Base-by-base conservation (phyloP, 192 early-diverging fungal species). In the Chytriomyces hyalinus region DNA sequence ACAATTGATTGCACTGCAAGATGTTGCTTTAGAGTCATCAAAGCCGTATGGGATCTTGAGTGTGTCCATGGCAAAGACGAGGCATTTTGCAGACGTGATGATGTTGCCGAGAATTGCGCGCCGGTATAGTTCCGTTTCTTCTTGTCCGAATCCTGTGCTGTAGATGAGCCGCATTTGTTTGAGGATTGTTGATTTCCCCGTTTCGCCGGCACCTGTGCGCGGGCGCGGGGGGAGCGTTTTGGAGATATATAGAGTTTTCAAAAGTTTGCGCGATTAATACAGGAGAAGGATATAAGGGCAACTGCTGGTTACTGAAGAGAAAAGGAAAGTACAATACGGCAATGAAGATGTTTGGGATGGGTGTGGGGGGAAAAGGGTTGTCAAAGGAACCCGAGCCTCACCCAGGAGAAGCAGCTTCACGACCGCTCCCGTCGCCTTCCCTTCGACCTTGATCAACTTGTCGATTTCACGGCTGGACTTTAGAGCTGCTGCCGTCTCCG, bases 101-200 rank as follows among this genome's bases (percentile, higher is more conserved):
- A 82, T 24, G 50, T 82, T 82, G n/a, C 71, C 67, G 4, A 72
- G 46, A 20, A 82, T 79, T 15, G 71, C 71, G 63, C 72, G 73
- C 15, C 63, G 65, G 71, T 60, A 83, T 11, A 70, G 22, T 63
- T 48, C 15, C 6, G 73, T 68, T 66, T 83, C 82, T n/a, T 8
- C 22, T 45, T 77, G 79, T 10, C 57, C 45, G 64, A 65, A 83
- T 3, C 96, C 96, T 73, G 90, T 92, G 74, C 93, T 95, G 81
- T 98, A 95, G 75, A 98, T 97, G 64, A 98, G 88, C 83, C 94
- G 95, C 95, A 98, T 97, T 79, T 98, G 96, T 82, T 98, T 98
- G 70, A 98, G 84, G 77, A 98, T 95, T 24, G 96, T 98, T 59
- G 91, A 92, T 84, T 98, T 98, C 65, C 96, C 96, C 6, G 96